Evolutionary conservation across 495 filamentous ascomycete species (phyloP), one percentile per base, ranked within the genome.

Genomic region (Neurospora tetrasperma): DNA sequence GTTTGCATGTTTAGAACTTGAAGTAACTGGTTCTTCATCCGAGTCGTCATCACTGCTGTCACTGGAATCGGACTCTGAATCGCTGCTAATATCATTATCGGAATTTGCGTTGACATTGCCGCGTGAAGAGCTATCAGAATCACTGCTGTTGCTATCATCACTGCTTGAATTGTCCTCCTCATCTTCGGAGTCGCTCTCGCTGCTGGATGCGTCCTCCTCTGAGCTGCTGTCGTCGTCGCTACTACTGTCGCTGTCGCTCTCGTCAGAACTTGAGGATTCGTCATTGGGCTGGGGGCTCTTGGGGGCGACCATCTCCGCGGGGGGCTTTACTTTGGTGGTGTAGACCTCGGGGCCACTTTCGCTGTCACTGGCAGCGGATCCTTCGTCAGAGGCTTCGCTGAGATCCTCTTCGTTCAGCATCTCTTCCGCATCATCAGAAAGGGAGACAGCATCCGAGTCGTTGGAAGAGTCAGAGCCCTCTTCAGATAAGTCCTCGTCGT

Each of bases 31-130:
- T 68, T 76, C 72, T 35, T 77, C 74, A 59, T 78, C 75, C 10
- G 82, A 83, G 31, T 74, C 78, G 5, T 73, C 69, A 35, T 77
- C 76, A 43, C 69, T 77, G 68, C 75, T 75, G 6, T 71, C 75
- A n/a, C 69, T 71, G 41, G 62, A 74, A 69, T 62, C 1, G 23
- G 43, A 62, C n/a, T 38, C 69, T 12, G 40, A 38, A 18, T 69
- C 46, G 43, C 38, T 48, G 42, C 43, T 62, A 42, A 18, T 54
- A 43, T 44, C 43, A 27, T 70, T 20, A 1, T 71, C 54, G 35
- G 10, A 38, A 46, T 73, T 62, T 14, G 71, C 69, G 73, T 40
- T 40, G 43, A 59, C 70, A 74, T 71, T 42, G 70, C 2, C 2
- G 18, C 40, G 41, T 35, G 31, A 39, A 10, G 44, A 42, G 74